A percentile compares a stretch with the other conserved stretches of the same genome.
Conservation (phyloP, 805 yeast genomes). For the Cyberlindnera nakhonratchasimensis region DNA sequence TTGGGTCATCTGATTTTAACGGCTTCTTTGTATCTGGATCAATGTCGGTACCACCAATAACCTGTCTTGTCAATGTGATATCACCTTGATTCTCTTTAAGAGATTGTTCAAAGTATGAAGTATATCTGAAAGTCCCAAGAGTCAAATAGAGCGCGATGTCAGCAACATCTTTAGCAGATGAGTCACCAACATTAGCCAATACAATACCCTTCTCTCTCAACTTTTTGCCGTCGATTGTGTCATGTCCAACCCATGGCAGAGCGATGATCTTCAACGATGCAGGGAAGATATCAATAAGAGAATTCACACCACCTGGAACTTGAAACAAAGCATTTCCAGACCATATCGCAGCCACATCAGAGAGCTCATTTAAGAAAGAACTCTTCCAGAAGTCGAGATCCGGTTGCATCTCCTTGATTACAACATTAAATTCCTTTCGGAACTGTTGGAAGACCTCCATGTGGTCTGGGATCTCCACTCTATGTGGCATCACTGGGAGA, state of each 20-base stretch:
- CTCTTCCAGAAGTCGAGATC: conserved; percentile 39
- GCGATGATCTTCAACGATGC: conserved; percentile 43
- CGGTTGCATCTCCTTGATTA: conserved; percentile 37
- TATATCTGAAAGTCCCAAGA: conserved; percentile 57
- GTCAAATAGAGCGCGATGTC: conserved; percentile 63
- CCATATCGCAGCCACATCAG: conserved; percentile 51
- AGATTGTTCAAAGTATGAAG: conserved; percentile 42
- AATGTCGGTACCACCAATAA: conserved; percentile 32
- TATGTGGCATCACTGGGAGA: conserved; percentile 33
- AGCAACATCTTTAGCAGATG: conserved; percentile 66
- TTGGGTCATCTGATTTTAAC: conserved; percentile 20
- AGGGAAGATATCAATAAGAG: conserved; percentile 47
- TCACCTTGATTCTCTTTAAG: conserved; percentile 37
- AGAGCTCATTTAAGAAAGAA: conserved; percentile 37
- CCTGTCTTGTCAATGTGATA: conserved; percentile 44
- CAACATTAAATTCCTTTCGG: conserved; percentile 36
- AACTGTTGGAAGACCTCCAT: conserved; percentile 46
- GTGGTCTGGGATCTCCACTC: conserved; percentile 42
- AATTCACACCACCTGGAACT: conserved; percentile 39
- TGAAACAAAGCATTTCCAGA: conserved; percentile 50
- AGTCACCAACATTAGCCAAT: conserved; percentile 59
- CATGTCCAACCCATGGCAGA: conserved; percentile 61
- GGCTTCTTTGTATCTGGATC: conserved; percentile 10
- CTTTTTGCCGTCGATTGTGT: conserved; percentile 44
- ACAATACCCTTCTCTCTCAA: conserved; percentile 46